A percentile compares a stretch with the other conserved stretches of the same genome.
These are phyloP conservation scores for Wickerhamomyces pijperi DNA, from an alignment of 805 yeast species.

Conservation along the genomic window DNA sequence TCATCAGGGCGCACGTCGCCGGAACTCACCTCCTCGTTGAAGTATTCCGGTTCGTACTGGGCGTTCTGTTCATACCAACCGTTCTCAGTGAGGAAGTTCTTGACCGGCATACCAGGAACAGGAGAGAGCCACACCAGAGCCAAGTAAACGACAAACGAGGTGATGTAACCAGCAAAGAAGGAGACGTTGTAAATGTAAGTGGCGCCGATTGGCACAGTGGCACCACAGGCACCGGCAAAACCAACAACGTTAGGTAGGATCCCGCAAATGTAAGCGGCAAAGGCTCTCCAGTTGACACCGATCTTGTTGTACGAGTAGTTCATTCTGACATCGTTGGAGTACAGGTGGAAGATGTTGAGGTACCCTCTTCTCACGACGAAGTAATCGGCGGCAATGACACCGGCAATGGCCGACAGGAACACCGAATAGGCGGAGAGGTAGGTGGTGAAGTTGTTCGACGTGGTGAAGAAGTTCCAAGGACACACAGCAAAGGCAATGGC, in stretches of 20 bases:
- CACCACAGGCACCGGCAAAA: slow-evolving; percentile 72
- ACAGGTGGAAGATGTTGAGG: slow-evolving; percentile 53
- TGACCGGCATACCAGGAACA: slow-evolving; percentile 31
- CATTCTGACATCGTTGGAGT: slow-evolving; percentile 28
- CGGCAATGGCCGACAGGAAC: slow-evolving; percentile 75
- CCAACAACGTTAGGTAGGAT: slow-evolving; percentile 80
- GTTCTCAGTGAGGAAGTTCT: slow-evolving; percentile 29
- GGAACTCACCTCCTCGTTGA: slow-evolving; percentile 6
- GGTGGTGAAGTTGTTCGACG: slow-evolving; percentile 66
- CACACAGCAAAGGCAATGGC: slow-evolving; percentile 57
- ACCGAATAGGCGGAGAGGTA: slow-evolving; percentile 75
- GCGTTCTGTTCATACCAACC: slow-evolving; percentile 32
- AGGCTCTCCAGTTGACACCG: slow-evolving; percentile 82
- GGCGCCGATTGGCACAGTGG: slow-evolving; percentile 75
- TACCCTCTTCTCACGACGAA: slow-evolving; percentile 64
- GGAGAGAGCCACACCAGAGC: slow-evolving; percentile 44
- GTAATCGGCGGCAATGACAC: slow-evolving; percentile 62
- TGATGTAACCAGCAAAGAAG: slow-evolving; percentile 65
- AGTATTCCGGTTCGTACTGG: slow-evolving; percentile 8
- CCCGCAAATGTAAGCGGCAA: slow-evolving; percentile 69
- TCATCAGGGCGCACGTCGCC: slow-evolving; percentile 12
- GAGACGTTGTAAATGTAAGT: slow-evolving; percentile 60
- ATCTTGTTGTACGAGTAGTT: slow-evolving; percentile 47
- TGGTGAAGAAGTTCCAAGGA: slow-evolving; percentile 72
- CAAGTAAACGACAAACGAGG: slow-evolving; percentile 45